A percentile compares a stretch with the other conserved stretches of the same genome.
These are phyloP conservation scores for Monosporascus ibericus DNA, from an alignment of 2,329 filamentous ascomycete species.

Conservation along the genomic window DNA sequence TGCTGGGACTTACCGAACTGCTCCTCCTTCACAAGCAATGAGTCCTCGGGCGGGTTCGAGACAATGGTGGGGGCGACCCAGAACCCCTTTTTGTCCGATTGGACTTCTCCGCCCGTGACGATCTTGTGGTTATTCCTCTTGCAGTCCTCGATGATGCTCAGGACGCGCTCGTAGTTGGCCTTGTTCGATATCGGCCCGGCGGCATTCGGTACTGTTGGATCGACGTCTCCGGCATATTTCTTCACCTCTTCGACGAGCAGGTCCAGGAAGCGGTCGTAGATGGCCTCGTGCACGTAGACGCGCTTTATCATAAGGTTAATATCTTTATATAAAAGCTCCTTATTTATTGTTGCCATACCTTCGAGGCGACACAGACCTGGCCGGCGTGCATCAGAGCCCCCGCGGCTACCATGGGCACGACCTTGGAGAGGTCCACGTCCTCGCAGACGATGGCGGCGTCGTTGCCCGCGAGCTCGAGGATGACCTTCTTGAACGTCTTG, in stretches of 20 bases:
- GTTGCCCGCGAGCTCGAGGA: conserved; percentile 50
- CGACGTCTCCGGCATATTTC: conserved; percentile 33
- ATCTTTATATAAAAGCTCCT: no score
- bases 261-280: conserved; percentile 50
- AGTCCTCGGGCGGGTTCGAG: conserved; percentile 48
- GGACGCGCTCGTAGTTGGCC: conserved; percentile 58
- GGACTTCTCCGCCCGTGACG: conserved; percentile 40
- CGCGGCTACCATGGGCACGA: conserved; percentile 37
- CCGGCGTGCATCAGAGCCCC: conserved; percentile 47
- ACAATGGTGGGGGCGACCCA: conserved; percentile 56
- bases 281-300: conserved; percentile 53
- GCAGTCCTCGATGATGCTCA: conserved; percentile 49
- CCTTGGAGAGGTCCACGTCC: conserved; percentile 42
- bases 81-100: conserved; percentile 38
- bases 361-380: conserved; percentile 50
- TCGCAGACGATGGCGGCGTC: conserved; percentile 47
- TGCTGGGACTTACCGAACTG: conserved; percentile 43
- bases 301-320: conserved; percentile 28
- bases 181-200: conserved; percentile 59
- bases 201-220: conserved; percentile 25
- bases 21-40: conserved; percentile 51
- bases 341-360: no score
- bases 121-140: conserved; percentile 47
- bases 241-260: conserved; percentile 36
- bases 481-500: conserved; percentile 46